Evolutionary conservation across 1,284 basidiomycete genomes (phyloP).

Genomic region (Boletus albobrunnescens): DNA sequence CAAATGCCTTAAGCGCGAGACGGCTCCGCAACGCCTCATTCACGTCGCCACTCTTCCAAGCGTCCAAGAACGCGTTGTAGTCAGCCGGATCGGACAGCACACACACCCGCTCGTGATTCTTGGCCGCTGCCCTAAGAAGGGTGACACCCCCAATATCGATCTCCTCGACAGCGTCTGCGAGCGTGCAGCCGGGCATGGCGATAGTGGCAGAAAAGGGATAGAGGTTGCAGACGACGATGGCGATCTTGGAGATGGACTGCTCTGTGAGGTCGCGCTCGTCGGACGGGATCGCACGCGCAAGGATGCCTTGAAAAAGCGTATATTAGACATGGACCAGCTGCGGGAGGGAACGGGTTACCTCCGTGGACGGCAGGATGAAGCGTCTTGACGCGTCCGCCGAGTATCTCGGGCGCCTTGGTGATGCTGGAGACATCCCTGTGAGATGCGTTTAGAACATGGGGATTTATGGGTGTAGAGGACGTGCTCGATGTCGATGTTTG

Average conservation of each 20-base stretch:
- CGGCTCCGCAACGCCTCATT: slow-evolving; percentile 70
- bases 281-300: slow-evolving; percentile 83
- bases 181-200: slow-evolving; percentile 82
- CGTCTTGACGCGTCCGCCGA: slow-evolving; percentile 97
- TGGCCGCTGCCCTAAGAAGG: slow-evolving; percentile 94
- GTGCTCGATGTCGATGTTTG: slow-evolving; percentile 87
- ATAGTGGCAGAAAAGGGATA: slow-evolving; percentile 97
- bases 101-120: slow-evolving; percentile 94
- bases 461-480: slow-evolving; percentile 30
- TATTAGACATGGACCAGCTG: slow-evolving; percentile 7
- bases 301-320: slow-evolving; percentile 59
- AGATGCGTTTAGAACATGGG: slow-evolving; percentile 10
- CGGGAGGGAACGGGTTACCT: slow-evolving; percentile 47
- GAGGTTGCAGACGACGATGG: slow-evolving; percentile 97
- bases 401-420: slow-evolving; percentile 99
- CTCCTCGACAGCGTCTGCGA: slow-evolving; percentile 93
- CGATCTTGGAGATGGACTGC: slow-evolving; percentile 85
- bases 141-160: slow-evolving; percentile 99
- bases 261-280: slow-evolving; percentile 80
- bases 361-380: slow-evolving; percentile 99
- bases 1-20: slow-evolving; percentile 96
- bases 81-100: slow-evolving; percentile 94
- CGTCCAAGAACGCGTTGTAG: slow-evolving; percentile 79
- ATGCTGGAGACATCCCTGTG: slow-evolving; percentile 95
- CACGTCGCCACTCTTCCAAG: slow-evolving; percentile 72